Percentiles rank a stretch among this genome's conserved stretches.
Conservation (phyloP, 306 rosid genomes). For the Pyrus pyrifolia region DNA sequence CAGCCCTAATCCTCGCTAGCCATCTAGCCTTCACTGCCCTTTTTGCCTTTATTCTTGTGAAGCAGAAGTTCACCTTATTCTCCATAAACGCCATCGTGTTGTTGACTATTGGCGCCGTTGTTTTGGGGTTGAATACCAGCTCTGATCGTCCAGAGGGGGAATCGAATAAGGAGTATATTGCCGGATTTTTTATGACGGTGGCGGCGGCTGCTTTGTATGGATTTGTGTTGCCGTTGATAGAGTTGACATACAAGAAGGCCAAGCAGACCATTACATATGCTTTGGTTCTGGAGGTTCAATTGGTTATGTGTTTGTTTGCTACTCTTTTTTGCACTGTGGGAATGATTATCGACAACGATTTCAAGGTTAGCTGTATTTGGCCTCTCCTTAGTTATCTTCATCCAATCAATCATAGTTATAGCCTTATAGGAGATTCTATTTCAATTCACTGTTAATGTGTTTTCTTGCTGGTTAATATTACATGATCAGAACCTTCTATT, state of each 20-base stretch:
- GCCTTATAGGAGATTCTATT: too few relatives aligned
- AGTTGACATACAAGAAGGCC: slow-evolving; percentile 50
- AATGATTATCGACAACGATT: slow-evolving; percentile 70
- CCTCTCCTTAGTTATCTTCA: not conserved
- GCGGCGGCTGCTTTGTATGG: slow-evolving; percentile 69
- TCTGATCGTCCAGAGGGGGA: slow-evolving; percentile 69
- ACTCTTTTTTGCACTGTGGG: slow-evolving; percentile 61
- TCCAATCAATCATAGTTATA: not conserved
- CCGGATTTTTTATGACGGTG: slow-evolving; percentile 62
- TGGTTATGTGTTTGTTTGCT: slow-evolving; percentile 58
- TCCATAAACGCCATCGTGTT: slow-evolving; percentile 56
- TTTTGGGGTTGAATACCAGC: slow-evolving; percentile 51
- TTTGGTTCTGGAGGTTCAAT: slow-evolving; percentile 78
- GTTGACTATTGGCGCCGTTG: slow-evolving; percentile 55
- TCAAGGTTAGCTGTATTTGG: slow-evolving; percentile 33
- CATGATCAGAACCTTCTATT: too few relatives aligned
- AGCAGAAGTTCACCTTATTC: slow-evolving; percentile 57
- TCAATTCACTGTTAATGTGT: not conserved
- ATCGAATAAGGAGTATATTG: slow-evolving; percentile 36
- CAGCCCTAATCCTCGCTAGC: slow-evolving; percentile 46
- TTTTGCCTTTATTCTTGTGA: slow-evolving; percentile 47
- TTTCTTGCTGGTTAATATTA: not conserved
- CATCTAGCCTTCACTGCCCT: slow-evolving; percentile 70
- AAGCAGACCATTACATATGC: slow-evolving; percentile 52
- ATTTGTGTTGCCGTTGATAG: slow-evolving; percentile 64